Evolutionary conservation across 805 yeast species (phyloP).

Genomic region (Ogataea ganodermae): DNA sequence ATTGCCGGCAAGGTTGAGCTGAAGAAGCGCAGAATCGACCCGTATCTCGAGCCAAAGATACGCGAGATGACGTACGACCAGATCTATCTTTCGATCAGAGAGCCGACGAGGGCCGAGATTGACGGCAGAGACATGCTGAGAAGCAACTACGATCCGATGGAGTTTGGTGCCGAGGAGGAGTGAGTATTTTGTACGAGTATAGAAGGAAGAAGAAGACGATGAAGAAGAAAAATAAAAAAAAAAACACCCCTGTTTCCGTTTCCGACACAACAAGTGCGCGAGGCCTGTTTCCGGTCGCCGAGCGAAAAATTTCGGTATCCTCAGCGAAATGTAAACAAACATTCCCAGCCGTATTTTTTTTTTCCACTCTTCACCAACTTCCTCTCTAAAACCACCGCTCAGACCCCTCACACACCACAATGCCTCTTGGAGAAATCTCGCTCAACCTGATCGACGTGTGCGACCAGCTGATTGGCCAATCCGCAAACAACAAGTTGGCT

Average conservation of each 20-base stretch:
- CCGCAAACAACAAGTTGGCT: slow-evolving; percentile 31
- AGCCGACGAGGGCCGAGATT: slow-evolving; percentile 70
- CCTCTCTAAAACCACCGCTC: not conserved
- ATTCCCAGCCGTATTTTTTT: not conserved
- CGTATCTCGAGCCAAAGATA: slow-evolving; percentile 55
- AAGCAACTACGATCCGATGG: slow-evolving; percentile 76
- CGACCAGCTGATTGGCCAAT: slow-evolving; percentile 25
- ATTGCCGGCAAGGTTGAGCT: slow-evolving; percentile 75
- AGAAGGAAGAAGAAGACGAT: no score
- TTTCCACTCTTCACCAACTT: not conserved
- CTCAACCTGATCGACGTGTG: slow-evolving; percentile 31
- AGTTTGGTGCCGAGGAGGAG: slow-evolving; percentile 61
- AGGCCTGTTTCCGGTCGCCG: no score
- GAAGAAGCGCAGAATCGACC: slow-evolving; percentile 79
- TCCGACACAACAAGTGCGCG: no score
- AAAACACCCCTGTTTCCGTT: no score
- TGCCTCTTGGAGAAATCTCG: slow-evolving; percentile 33
- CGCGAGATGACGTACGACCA: slow-evolving; percentile 60
- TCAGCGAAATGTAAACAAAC: slow-evolving; percentile 3
- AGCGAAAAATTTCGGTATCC: not conserved
- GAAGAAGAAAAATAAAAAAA: no score
- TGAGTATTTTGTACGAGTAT: not conserved
- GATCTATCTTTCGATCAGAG: slow-evolving; percentile 64
- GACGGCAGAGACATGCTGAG: slow-evolving; percentile 67
- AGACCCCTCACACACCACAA: no score